A percentile compares a stretch with the other conserved stretches of the same genome.
phyloP scores from a whole-genome alignment of 805 yeast genomes.

The Wickerhamomyces chaumierensis region DNA sequence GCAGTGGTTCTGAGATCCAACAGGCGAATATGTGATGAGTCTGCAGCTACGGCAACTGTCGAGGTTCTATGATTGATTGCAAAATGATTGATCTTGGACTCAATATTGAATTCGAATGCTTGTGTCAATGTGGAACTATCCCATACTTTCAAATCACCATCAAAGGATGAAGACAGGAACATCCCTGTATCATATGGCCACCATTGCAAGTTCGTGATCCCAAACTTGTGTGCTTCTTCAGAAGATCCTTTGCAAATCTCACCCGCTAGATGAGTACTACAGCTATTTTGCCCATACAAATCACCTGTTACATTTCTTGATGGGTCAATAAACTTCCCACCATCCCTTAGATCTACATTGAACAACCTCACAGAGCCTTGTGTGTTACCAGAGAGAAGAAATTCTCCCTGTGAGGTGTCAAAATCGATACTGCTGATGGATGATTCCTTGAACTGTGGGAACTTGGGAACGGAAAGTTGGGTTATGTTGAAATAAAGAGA shows the following conservation, averaged over 20 bases:
- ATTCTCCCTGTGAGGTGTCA: constrained; percentile 35
- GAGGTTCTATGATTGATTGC: constrained; percentile 44
- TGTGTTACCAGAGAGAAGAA: constrained; percentile 59
- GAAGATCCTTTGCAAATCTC: constrained; percentile 16
- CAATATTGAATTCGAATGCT: constrained; percentile 56
- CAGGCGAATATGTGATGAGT: constrained; percentile 56
- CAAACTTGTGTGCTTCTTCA: constrained; percentile 48
- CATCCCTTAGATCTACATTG: constrained; percentile 31
- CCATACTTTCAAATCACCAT: constrained; percentile 69
- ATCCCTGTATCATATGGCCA: constrained; percentile 85
- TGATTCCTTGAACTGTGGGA: constrained; percentile 3
- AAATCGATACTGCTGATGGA: constrained; percentile 51
- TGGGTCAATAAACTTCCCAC: too few species aligned
- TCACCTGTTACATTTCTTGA: too few species aligned
- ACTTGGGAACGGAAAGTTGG: constrained; percentile 7
- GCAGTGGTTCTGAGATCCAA: constrained; percentile 67
- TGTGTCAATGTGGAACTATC: constrained; percentile 57
- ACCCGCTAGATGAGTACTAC: constrained; percentile 1
- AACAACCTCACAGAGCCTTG: constrained; percentile 60
- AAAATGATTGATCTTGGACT: constrained; percentile 49
- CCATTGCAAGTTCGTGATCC: constrained; percentile 70
- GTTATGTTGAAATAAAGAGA: constrained; percentile 14
- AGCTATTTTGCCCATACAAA: constrained; percentile 1
- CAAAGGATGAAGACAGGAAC: constrained; percentile 76
- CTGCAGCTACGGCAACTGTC: constrained; percentile 59